Conservation (phyloP, 169 alveolate species). For the Neospora caninum region DNA sequence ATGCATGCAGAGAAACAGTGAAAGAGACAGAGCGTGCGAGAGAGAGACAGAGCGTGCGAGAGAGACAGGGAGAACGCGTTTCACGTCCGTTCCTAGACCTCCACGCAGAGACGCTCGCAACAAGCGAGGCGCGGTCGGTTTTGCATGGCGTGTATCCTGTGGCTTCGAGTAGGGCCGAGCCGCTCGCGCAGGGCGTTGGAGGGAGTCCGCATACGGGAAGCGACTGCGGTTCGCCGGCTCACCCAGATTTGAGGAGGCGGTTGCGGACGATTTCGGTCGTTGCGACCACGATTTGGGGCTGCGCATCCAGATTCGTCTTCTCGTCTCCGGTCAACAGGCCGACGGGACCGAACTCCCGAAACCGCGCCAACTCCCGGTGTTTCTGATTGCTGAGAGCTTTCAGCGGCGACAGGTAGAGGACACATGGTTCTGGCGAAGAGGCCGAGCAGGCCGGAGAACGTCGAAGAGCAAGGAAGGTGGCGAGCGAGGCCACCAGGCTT, state of each 20-base stretch:
- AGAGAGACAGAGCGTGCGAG: no score
- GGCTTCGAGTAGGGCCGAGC: no score
- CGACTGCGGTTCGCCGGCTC: not conserved
- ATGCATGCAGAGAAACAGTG: no score
- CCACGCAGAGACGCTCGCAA: no score
- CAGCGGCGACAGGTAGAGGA: slow-evolving; percentile 96
- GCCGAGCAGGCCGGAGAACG: not conserved
- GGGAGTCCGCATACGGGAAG: no score
- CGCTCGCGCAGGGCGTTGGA: no score
- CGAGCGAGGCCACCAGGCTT: slow-evolving; percentile 96
- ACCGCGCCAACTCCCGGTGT: slow-evolving; percentile 86
- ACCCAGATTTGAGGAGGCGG: slow-evolving; percentile 74
- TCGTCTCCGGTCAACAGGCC: slow-evolving; percentile 98
- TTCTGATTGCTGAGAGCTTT: slow-evolving; percentile 97
- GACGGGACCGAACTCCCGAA: slow-evolving; percentile 79
- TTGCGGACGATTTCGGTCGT: slow-evolving; percentile 96
- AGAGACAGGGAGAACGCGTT: no score
- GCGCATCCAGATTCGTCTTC: slow-evolving; percentile 85
- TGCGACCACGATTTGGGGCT: slow-evolving; percentile 93
- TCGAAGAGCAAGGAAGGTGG: slow-evolving; percentile 93
- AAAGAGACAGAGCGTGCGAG: no score
- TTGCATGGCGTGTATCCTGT: no score
- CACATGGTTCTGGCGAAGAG: slow-evolving; percentile 75
- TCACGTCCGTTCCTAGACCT: no score
- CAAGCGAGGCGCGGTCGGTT: no score